A percentile compares a stretch with the other conserved stretches of the same genome.
Conservation (phyloP, 768 basidiomycete genomes). For the Zangia roseola region DNA sequence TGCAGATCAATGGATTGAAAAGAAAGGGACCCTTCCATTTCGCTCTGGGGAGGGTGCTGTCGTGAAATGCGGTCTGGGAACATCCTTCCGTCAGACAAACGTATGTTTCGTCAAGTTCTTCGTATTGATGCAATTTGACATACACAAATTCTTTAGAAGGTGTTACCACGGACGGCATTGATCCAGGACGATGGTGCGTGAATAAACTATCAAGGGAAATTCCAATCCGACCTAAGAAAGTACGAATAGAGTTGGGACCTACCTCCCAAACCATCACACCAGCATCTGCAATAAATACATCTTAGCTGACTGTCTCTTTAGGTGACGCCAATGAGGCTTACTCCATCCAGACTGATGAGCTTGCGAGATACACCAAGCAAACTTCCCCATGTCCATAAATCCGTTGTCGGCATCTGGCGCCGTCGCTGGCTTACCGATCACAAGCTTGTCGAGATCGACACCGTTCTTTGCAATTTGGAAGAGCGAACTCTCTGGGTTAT, state of each 20-base stretch:
- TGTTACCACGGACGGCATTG: conserved; percentile 10
- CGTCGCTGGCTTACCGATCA: conserved; percentile 53
- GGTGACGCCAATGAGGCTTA: conserved; percentile 34
- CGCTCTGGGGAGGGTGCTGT: too few species aligned
- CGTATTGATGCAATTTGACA: too few species aligned
- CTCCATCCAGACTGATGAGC: conserved; percentile 67
- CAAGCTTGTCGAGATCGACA: conserved; percentile 45
- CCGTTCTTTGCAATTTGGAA: conserved; percentile 48
- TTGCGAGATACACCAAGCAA: conserved; percentile 57
- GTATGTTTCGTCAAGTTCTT: too few species aligned
- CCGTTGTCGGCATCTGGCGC: conserved; percentile 43
- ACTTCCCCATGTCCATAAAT: conserved; percentile 53
- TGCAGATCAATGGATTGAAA: too few species aligned
- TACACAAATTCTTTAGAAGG: too few species aligned
- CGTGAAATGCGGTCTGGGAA: too few species aligned
- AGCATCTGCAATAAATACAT: conserved; percentile 22
- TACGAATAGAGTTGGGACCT: background rate
- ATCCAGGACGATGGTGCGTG: conserved; percentile 40
- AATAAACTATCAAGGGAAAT: conserved; percentile 29
- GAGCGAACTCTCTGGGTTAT: conserved; percentile 56
- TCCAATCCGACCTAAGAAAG: background rate
- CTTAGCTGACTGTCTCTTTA: background rate
- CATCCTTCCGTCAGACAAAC: too few species aligned
- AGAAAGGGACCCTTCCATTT: too few species aligned
- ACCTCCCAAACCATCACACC: conserved; percentile 43